A percentile compares a stretch with the other conserved stretches of the same genome.
These are phyloP conservation scores for Fusarium globosum DNA, from an alignment of 2,329 filamentous ascomycete genomes.

Conservation along the genomic window DNA sequence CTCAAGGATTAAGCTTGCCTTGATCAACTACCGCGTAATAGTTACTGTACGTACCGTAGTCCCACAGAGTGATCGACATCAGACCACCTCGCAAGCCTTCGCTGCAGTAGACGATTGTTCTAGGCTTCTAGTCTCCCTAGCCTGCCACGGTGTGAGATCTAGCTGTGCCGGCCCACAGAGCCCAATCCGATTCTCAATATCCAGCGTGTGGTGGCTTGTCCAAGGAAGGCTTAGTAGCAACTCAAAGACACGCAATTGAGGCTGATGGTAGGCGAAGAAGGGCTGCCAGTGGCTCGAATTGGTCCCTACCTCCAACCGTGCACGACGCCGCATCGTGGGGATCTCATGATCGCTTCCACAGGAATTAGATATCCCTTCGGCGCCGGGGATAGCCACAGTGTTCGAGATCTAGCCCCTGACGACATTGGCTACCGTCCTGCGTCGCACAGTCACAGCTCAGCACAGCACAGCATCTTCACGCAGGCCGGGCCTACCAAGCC, in stretches of 20 bases:
- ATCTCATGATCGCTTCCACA: conserved; percentile 42
- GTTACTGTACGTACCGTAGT: conserved; percentile 21
- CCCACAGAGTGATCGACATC: conserved; percentile 43
- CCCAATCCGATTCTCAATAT: conserved; percentile 12
- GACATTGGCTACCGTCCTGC: conserved; percentile 27
- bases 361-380: conserved; percentile 20
- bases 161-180: conserved; percentile 9
- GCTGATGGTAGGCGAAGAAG: conserved; percentile 21
- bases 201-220: conserved; percentile 20
- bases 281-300: conserved; percentile 18
- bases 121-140: conserved; percentile 36
- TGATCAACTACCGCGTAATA: conserved; percentile 19
- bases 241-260: conserved; percentile 2
- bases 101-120: conserved; percentile 35
- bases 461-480: conserved; percentile 10
- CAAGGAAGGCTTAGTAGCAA: conserved; percentile 11
- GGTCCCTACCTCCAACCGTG: conserved; percentile 36
- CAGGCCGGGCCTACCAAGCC: conserved; percentile 1
- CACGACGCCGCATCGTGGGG: conserved; percentile 44
- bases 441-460: conserved; percentile 4
- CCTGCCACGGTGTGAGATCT: conserved; percentile 33
- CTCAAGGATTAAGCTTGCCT: conserved; percentile 17
- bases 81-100: conserved; percentile 43
- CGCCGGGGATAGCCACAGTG: conserved; percentile 7
- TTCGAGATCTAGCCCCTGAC: conserved; percentile 40